Evolutionary conservation across 2,329 filamentous ascomycete genomes (phyloP).

Genomic region (Pseudofabraea citricarpa): DNA sequence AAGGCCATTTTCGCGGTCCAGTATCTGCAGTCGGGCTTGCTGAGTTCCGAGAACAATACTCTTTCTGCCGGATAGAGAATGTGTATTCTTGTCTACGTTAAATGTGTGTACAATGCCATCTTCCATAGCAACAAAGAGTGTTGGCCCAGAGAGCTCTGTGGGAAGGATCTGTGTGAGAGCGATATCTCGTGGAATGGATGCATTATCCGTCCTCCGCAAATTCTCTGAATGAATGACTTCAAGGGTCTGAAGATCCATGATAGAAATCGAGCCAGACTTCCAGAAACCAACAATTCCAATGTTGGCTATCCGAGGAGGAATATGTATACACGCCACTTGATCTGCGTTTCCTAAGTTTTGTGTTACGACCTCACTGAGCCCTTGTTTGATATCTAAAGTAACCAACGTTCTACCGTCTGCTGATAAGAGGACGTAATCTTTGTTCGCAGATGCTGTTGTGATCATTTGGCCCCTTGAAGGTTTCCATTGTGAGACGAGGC

Average conservation of each 20-base stretch:
- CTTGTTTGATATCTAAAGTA: constrained; percentile 58
- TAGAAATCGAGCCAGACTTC: constrained; percentile 72
- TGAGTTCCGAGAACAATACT: constrained; percentile 82
- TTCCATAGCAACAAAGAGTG: constrained; percentile 83
- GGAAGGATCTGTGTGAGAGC: constrained; percentile 75
- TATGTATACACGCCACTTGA: constrained; percentile 81
- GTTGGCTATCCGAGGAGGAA: constrained; percentile 57
- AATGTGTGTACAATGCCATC: constrained; percentile 90
- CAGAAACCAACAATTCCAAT: constrained; percentile 84
- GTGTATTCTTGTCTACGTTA: constrained; percentile 57
- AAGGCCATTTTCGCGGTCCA: constrained; percentile 63
- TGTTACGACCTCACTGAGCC: constrained; percentile 51
- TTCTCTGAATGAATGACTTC: constrained; percentile 60
- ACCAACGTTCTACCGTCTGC: constrained; percentile 69
- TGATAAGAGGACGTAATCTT: constrained; percentile 65
- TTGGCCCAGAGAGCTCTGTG: constrained; percentile 52
- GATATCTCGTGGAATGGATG: constrained; percentile 79
- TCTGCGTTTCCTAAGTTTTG: constrained; percentile 61
- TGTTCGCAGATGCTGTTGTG: constrained; percentile 73
- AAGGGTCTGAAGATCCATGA: constrained; percentile 66
- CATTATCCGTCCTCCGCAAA: constrained; percentile 58
- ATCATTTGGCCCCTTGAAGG: constrained; percentile 51
- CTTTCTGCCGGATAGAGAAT: constrained; percentile 66
- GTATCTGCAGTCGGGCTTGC: constrained; percentile 72
- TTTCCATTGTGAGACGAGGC: constrained; percentile 54